These are phyloP conservation scores for Closterium sp. DNA, from an alignment of 139 green algal species.

Conservation along the genomic window DNA sequence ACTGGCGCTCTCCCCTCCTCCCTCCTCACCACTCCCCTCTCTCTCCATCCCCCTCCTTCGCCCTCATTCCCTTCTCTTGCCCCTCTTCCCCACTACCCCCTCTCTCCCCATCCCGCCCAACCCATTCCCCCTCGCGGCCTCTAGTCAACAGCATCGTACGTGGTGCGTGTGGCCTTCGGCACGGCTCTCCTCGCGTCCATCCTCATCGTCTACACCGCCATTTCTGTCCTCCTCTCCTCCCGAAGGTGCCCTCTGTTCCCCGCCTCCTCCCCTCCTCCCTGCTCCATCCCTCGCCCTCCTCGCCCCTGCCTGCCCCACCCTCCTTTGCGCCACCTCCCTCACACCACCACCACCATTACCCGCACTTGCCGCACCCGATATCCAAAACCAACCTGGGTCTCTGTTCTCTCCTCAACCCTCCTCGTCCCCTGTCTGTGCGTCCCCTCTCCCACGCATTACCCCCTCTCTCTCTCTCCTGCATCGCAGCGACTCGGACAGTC, in stretches of 20 bases:
- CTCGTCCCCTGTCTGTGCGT: no score
- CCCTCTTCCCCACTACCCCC: neutral
- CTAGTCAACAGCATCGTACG: conserved; percentile 50
- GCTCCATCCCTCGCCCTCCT: no score
- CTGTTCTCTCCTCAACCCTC: no score
- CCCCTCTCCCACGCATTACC: no score
- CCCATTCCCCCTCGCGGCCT: neutral
- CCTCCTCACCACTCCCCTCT: neutral
- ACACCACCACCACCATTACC: no score
- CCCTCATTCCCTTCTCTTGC: neutral
- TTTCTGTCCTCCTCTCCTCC: conserved; percentile 68
- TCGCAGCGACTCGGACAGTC: no score
- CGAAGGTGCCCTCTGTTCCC: neutral
- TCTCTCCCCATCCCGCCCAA: neutral
- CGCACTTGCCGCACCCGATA: no score
- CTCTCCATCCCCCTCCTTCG: neutral
- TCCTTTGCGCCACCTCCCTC: no score
- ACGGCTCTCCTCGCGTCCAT: conserved; percentile 79
- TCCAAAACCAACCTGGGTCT: no score
- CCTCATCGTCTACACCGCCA: conserved; percentile 74
- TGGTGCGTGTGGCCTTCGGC: conserved; percentile 80
- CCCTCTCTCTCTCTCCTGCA: no score
- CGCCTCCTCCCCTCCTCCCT: no score
- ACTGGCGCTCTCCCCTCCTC: neutral
- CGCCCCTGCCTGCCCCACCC: no score